Evolutionary conservation across 2,329 filamentous ascomycete species (phyloP).

Genomic region (Aspergillus bombycis): DNA sequence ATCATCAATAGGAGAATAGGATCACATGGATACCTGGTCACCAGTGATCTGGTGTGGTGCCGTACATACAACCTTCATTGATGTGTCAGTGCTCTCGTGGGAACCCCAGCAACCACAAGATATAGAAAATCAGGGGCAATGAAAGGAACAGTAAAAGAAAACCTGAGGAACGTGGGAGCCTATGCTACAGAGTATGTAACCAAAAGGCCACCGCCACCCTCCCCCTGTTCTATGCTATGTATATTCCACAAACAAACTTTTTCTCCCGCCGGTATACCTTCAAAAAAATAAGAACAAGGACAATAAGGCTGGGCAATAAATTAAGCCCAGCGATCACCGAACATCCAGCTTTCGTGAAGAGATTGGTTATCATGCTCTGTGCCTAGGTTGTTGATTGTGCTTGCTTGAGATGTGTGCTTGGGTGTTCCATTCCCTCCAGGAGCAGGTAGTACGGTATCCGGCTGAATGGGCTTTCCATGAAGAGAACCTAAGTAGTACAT

Average conservation of each 20-base stretch:
- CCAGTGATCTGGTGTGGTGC: background rate
- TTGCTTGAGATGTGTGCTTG: conserved; percentile 1
- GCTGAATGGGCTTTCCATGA: background rate
- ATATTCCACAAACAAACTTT: background rate
- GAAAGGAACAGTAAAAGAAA: background rate
- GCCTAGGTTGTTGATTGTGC: conserved; percentile 4
- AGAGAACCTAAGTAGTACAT: conserved; percentile 10
- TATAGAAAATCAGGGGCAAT: background rate
- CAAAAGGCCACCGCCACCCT: background rate
- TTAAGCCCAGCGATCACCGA: conserved; percentile 25
- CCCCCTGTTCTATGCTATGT: background rate
- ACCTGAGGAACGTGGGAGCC: background rate
- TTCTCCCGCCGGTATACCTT: background rate
- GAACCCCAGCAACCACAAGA: background rate
- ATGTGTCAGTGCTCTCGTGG: background rate
- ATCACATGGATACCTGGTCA: conserved; percentile 19
- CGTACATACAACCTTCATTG: background rate
- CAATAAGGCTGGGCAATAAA: conserved; percentile 16
- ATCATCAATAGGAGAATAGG: conserved; percentile 23
- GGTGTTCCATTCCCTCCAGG: background rate
- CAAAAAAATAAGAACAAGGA: background rate
- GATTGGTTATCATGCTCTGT: conserved; percentile 11
- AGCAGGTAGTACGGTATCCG: background rate
- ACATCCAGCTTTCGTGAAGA: conserved; percentile 20
- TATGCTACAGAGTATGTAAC: background rate